These are phyloP conservation scores for Maudiozyma humilis DNA, from an alignment of 1,139 yeast species.

Conservation along the genomic window DNA sequence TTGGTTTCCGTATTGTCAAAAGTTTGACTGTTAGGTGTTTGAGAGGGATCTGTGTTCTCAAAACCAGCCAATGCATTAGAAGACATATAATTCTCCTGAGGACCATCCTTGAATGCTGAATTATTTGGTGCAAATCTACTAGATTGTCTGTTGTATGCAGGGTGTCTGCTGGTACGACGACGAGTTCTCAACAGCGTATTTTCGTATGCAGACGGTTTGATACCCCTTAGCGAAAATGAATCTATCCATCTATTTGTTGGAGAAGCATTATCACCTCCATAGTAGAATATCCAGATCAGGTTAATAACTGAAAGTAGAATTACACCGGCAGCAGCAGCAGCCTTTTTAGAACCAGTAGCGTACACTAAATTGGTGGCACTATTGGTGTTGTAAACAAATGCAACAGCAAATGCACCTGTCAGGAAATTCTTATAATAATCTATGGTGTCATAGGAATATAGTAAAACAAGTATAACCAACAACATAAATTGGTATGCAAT, in stretches of 20 bases:
- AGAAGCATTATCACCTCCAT: constrained; percentile 72
- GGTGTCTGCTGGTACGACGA: constrained; percentile 14
- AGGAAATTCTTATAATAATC: constrained; percentile 54
- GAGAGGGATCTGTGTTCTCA: constrained; percentile 29
- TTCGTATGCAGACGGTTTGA: constrained; percentile 33
- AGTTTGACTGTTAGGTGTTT: constrained; percentile 1
- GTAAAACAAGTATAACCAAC: constrained; percentile 45
- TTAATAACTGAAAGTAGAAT: constrained; percentile 75
- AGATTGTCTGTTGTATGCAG: constrained; percentile 3
- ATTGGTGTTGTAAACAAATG: constrained; percentile 76
- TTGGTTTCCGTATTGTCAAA: neutral
- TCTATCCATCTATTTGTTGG: constrained; percentile 81
- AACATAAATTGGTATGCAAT: constrained; percentile 70
- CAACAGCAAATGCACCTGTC: constrained; percentile 35
- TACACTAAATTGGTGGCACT: constrained; percentile 75
- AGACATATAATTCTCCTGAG: constrained; percentile 28
- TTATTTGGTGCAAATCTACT: constrained; percentile 4
- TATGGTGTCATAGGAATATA: constrained; percentile 60
- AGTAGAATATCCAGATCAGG: constrained; percentile 74
- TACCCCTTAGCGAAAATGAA: constrained; percentile 49
- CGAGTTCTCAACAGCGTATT: constrained; percentile 20
- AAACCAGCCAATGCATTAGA: constrained; percentile 35
- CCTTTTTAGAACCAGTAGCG: constrained; percentile 50
- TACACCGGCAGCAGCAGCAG: constrained; percentile 91
- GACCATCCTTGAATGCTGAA: constrained; percentile 3